These are phyloP conservation scores for Handroanthus guayacan DNA, from an alignment of 257 asterid species.

Conservation along the genomic window DNA sequence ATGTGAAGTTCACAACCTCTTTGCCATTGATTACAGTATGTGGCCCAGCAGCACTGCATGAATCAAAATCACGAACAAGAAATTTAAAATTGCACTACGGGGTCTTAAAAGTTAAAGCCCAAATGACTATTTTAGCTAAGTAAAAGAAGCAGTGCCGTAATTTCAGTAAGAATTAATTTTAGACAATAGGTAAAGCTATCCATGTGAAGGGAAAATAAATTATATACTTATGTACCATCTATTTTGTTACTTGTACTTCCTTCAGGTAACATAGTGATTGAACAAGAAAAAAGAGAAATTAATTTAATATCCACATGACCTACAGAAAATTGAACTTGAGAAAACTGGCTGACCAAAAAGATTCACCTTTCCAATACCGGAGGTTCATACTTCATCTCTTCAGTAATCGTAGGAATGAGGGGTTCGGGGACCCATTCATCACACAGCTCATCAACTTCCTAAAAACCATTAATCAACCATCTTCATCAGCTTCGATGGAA, in stretches of 20 bases:
- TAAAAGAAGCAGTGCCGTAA: constrained; percentile 8
- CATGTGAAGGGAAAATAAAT: constrained; percentile 14
- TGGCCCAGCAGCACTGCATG: constrained; percentile 94
- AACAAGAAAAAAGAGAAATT: not conserved
- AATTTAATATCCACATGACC: constrained; percentile 12
- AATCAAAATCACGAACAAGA: constrained; percentile 37
- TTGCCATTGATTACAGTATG: constrained; percentile 72
- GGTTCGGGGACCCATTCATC: constrained; percentile 97
- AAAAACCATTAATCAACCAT: constrained; percentile 42
- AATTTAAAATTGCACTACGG: constrained; percentile 17
- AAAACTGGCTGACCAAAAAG: not conserved
- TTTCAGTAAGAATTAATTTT: not conserved
- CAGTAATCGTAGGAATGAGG: constrained; percentile 72
- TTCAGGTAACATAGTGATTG: constrained; percentile 18
- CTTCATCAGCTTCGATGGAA: constrained; percentile 28
- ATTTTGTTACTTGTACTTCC: constrained; percentile 1
- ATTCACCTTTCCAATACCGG: constrained; percentile 85
- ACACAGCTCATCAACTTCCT: constrained; percentile 98
- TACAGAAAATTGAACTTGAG: constrained; percentile 6
- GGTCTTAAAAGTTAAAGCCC: not conserved
- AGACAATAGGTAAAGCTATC: not conserved
- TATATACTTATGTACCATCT: not conserved
- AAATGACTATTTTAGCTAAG: constrained; percentile 20
- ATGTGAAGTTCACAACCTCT: constrained; percentile 85
- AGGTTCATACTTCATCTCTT: constrained; percentile 78